phyloP scores from a whole-genome alignment of 768 basidiomycete species.

The Collybiopsis confluens region DNA sequence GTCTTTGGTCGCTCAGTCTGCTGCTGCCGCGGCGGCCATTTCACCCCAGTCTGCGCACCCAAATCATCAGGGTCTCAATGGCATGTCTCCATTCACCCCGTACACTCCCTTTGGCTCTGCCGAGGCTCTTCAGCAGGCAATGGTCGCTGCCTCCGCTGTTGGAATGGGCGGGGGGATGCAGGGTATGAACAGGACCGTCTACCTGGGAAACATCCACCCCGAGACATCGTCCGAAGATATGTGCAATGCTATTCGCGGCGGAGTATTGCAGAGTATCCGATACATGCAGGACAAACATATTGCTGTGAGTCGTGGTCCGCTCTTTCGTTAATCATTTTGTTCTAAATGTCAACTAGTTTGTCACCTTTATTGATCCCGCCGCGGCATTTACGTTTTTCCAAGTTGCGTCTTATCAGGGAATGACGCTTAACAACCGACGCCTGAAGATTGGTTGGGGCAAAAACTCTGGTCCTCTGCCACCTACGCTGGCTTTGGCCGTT shows the following conservation, averaged over 20 bases:
- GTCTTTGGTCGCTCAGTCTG: constrained; percentile 51
- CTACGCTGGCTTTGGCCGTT: constrained; percentile 82
- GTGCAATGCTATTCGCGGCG: constrained; percentile 96
- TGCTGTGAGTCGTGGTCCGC: constrained; percentile 54
- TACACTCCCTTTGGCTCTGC: constrained; percentile 52
- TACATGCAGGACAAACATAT: constrained; percentile 98
- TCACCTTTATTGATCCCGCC: constrained; percentile 92
- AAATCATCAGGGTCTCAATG: constrained; percentile 17
- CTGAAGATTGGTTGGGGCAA: constrained; percentile 99
- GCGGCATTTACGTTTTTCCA: constrained; percentile 95
- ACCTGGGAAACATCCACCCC: constrained; percentile 94
- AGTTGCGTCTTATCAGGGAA: constrained; percentile 82
- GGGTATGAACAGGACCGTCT: constrained; percentile 87
- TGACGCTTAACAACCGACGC: constrained; percentile 89
- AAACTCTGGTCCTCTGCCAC: constrained; percentile 83
- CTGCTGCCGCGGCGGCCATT: constrained; percentile 27
- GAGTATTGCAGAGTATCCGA: constrained; percentile 89
- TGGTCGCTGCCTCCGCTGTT: constrained; percentile 9
- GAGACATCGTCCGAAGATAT: constrained; percentile 94
- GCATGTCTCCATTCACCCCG: constrained; percentile 41
- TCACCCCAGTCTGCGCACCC: constrained; percentile 19
- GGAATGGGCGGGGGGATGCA: constrained; percentile 22
- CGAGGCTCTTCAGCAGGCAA: constrained; percentile 30
- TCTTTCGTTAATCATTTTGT: background rate
- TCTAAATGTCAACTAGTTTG: constrained; percentile 54